Conservation (phyloP, 2,329 filamentous ascomycete species). For the Sporothrix schenckii region DNA sequence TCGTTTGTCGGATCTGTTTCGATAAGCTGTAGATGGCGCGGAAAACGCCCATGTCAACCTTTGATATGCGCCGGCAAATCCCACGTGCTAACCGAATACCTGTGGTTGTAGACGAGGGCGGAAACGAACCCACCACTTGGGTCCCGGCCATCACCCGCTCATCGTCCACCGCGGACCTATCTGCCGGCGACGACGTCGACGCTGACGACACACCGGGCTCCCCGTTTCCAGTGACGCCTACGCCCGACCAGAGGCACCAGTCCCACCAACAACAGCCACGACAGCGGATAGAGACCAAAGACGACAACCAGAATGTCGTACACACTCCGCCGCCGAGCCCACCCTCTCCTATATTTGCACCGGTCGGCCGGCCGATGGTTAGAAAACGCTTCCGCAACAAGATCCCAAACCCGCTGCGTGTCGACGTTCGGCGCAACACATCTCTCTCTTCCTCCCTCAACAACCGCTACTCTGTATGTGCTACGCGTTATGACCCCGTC, state of each 20-base stretch:
- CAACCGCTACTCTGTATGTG: slow-evolving; percentile 57
- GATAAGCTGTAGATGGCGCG: slow-evolving; percentile 4
- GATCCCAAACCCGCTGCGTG: slow-evolving; percentile 49
- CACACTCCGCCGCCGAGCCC: slow-evolving; percentile 51
- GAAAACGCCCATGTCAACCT: slow-evolving; percentile 2
- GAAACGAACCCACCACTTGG: slow-evolving; percentile 54
- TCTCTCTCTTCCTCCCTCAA: slow-evolving; percentile 52
- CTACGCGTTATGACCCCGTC: neutral
- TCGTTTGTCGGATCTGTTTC: slow-evolving; percentile 11
- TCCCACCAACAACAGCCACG: slow-evolving; percentile 24
- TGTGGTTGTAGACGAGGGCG: slow-evolving; percentile 52
- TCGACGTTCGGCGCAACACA: slow-evolving; percentile 48
- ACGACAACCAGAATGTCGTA: slow-evolving; percentile 36
- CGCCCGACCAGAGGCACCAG: slow-evolving; percentile 28
- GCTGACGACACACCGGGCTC: slow-evolving; percentile 31
- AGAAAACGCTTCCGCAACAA: slow-evolving; percentile 58
- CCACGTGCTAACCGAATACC: slow-evolving; percentile 33
- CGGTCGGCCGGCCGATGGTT: slow-evolving; percentile 58
- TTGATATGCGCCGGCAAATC: slow-evolving; percentile 23
- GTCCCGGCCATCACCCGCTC: slow-evolving; percentile 43
- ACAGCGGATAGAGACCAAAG: slow-evolving; percentile 25
- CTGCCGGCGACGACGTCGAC: slow-evolving; percentile 38
- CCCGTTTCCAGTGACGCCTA: slow-evolving; percentile 31
- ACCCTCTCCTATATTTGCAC: slow-evolving; percentile 58
- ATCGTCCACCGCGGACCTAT: slow-evolving; percentile 19